These are phyloP conservation scores for Kodamaea arcana DNA, from an alignment of 1,139 yeast species.

Conservation along the genomic window DNA sequence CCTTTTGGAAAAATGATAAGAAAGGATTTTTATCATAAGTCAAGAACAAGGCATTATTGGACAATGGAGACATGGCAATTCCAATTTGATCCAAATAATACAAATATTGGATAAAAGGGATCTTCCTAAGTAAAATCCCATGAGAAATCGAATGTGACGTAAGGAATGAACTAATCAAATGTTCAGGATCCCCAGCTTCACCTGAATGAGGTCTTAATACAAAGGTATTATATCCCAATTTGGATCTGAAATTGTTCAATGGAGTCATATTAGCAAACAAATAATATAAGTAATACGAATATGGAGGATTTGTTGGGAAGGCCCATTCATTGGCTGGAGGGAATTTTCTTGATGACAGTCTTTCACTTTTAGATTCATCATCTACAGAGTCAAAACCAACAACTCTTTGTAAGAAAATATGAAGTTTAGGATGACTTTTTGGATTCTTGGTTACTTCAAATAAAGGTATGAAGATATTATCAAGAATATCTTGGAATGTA, in stretches of 20 bases:
- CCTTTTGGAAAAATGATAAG: slow-evolving; percentile 83
- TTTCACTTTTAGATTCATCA: slow-evolving; percentile 91
- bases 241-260: slow-evolving; percentile 75
- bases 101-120: slow-evolving; percentile 90
- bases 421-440: slow-evolving; percentile 78
- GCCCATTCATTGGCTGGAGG: slow-evolving; percentile 87
- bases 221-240: slow-evolving; percentile 77
- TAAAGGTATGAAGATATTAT: slow-evolving; percentile 81
- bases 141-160: slow-evolving; percentile 92
- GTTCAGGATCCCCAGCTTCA: slow-evolving; percentile 99
- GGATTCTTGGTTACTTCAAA: slow-evolving; percentile 90
- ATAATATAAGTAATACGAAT: slow-evolving; percentile 89
- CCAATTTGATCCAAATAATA: slow-evolving; percentile 94
- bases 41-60: slow-evolving; percentile 91
- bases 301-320: slow-evolving; percentile 82
- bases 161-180: slow-evolving; percentile 83
- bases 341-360: slow-evolving; percentile 66
- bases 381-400: slow-evolving; percentile 98
- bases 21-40: slow-evolving; percentile 95
- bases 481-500: slow-evolving; percentile 71
- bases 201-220: slow-evolving; percentile 97
- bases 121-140: slow-evolving; percentile 86
- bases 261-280: slow-evolving; percentile 81
- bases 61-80: slow-evolving; percentile 97
- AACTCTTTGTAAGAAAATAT: slow-evolving; percentile 84